These are phyloP conservation scores for Corynespora cassiicola DNA, from an alignment of 2,329 filamentous ascomycete species.

Conservation along the genomic window DNA sequence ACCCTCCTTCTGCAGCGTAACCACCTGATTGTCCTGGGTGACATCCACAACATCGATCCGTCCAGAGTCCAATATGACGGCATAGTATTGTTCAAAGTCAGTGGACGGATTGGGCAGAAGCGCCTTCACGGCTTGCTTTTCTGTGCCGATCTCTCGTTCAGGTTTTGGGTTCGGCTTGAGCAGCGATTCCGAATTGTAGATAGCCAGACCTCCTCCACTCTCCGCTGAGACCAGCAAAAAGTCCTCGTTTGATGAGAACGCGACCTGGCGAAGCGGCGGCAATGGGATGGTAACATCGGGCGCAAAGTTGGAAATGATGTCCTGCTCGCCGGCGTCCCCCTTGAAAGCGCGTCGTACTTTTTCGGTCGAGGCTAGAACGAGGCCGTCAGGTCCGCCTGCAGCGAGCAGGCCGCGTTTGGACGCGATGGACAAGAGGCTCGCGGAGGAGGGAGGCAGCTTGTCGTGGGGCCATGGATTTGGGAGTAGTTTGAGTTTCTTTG, in stretches of 20 bases:
- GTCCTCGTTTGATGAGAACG: conserved; percentile 88
- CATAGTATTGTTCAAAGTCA: conserved; percentile 76
- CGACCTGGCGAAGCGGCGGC: conserved; percentile 83
- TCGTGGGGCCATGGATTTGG: conserved; percentile 77
- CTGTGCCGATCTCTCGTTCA: conserved; percentile 78
- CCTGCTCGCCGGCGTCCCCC: conserved; percentile 59
- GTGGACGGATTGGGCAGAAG: conserved; percentile 81
- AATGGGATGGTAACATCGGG: conserved; percentile 77
- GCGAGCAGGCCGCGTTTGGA: conserved; percentile 81
- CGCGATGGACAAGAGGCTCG: conserved; percentile 85
- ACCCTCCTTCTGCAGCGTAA: conserved; percentile 69
- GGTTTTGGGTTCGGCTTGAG: conserved; percentile 67
- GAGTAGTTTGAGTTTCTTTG: conserved; percentile 80
- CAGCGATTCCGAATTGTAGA: conserved; percentile 78
- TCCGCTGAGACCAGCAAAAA: conserved; percentile 85
- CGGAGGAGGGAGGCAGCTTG: conserved; percentile 73
- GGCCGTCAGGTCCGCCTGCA: conserved; percentile 81
- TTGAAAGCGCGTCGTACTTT: conserved; percentile 77
- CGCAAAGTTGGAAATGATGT: conserved; percentile 73
- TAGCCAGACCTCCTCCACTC: conserved; percentile 78
- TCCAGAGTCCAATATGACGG: conserved; percentile 79
- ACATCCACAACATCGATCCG: conserved; percentile 86
- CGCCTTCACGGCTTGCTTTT: conserved; percentile 74
- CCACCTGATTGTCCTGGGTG: conserved; percentile 57
- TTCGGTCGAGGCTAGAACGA: conserved; percentile 79